A percentile compares a stretch with the other conserved stretches of the same genome.
Conservation (phyloP, 2,329 filamentous ascomycete genomes). For the Fusarium setosum region DNA sequence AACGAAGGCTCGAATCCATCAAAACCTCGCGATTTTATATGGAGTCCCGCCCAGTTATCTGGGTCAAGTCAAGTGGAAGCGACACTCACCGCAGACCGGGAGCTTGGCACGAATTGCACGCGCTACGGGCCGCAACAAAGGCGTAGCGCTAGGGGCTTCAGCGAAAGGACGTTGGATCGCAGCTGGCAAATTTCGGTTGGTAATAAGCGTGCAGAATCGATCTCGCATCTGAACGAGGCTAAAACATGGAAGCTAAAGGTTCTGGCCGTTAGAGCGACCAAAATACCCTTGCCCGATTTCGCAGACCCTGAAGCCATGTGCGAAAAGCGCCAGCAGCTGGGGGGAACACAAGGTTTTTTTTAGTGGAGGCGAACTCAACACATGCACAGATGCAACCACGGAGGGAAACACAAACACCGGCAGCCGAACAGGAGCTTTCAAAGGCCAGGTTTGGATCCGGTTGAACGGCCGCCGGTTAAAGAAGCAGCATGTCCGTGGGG, state of each 20-base stretch:
- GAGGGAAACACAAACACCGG: conserved; percentile 1
- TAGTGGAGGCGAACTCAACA: neutral
- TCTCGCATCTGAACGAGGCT: conserved; percentile 17
- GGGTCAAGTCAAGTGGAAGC: too few relatives aligned
- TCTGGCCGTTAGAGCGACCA: conserved; percentile 21
- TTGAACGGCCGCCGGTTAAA: neutral
- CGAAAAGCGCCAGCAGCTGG: conserved; percentile 6
- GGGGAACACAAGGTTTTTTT: neutral
- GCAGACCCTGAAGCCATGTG: conserved; percentile 25
- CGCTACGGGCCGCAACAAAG: too few relatives aligned
- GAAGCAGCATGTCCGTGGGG: conserved; percentile 4
- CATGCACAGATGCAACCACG: neutral
- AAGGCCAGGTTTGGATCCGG: neutral
- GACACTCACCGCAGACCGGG: too few relatives aligned
- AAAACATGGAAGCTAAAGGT: conserved; percentile 24
- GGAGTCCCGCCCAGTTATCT: too few relatives aligned
- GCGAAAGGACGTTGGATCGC: too few relatives aligned
- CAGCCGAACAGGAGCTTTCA: neutral
- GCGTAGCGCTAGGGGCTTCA: too few relatives aligned
- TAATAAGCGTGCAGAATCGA: conserved; percentile 27
- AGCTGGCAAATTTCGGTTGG: conserved; percentile 1
- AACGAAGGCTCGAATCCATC: too few relatives aligned
- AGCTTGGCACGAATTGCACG: too few relatives aligned
- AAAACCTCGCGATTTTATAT: too few relatives aligned
- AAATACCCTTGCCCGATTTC: conserved; percentile 33